These are phyloP conservation scores for Trichoderma aggressivum DNA, from an alignment of 2,329 filamentous ascomycete genomes.

Conservation along the genomic window DNA sequence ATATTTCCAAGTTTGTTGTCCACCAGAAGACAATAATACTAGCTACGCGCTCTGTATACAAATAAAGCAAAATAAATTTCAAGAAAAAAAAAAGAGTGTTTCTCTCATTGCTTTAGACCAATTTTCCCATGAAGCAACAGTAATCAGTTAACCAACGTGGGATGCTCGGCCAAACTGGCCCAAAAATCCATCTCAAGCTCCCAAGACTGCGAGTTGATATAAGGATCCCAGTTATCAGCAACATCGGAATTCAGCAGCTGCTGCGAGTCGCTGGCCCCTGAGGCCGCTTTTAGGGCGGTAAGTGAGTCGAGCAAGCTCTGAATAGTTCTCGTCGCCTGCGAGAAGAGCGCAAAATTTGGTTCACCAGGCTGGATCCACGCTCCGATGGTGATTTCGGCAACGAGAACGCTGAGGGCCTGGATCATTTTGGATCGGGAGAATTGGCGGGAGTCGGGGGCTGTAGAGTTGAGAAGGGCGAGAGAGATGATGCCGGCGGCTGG, in stretches of 20 bases:
- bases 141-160: conserved; percentile 1
- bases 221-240: conserved; percentile 4
- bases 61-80: neutral
- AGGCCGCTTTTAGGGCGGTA: neutral
- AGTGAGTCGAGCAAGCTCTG: conserved; percentile 14
- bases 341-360: conserved; percentile 11
- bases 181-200: conserved; percentile 16
- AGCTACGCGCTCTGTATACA: neutral
- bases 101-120: neutral
- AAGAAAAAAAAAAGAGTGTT: neutral
- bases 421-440: conserved; percentile 16
- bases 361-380: conserved; percentile 13
- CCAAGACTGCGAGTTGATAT: conserved; percentile 14
- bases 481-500: conserved; percentile 11
- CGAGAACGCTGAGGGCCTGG: conserved; percentile 9
- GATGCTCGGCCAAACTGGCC: conserved; percentile 10
- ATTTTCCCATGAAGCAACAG: neutral
- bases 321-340: conserved; percentile 11
- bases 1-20: neutral
- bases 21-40: neutral
- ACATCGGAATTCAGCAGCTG: neutral
- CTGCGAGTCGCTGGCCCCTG: neutral
- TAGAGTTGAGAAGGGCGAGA: conserved; percentile 2
- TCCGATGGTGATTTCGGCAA: conserved; percentile 10
- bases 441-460: neutral